Evolutionary conservation across 1,284 basidiomycete species (phyloP), one percentile per base, ranked within the genome.

Genomic region (Mycosarcoma mackinlayi): DNA sequence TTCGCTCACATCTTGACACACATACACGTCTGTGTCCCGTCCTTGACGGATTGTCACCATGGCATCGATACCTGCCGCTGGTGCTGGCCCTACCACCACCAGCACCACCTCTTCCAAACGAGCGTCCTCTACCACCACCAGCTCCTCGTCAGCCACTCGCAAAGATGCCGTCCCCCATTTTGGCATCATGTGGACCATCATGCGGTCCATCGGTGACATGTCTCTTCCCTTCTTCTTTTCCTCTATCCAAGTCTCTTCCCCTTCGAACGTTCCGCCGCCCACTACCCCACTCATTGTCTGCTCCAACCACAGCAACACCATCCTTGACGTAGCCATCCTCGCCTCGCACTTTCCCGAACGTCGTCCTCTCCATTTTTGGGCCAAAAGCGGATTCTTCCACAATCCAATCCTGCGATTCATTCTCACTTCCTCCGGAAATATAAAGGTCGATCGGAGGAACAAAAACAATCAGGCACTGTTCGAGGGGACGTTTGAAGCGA

Each of bases 301-400:
- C 44, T 51, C 53, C 23, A 70, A 65, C 37, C 75, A 77, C 82
- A 89, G 92, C 77, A 94, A 61, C 35, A 78, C 72, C 19, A 64
- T 74, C 35, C 58, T 75, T 40, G 78, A 83, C 52, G 80, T 82
- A 6, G 78, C 73, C 33, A 52, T 84, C 47, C 67, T 83, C 37
- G 76, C 79, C 14, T 88, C 88, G 47, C 87, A 87, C 44, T 91
- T 93, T 82, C 92, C 92, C 27, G 87, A 91, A 82, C 83, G 85
- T 54, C 87, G 92, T 52, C 90, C 91, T 41, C 84, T 98, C 42
- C 92, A 97, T 82, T 98, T 96, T 83, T 98, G 94, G 93, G 93
- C 91, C 72, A 92, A 94, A 54, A 45, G 49, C 8, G 84, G 84
- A 13, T 85, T 97, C 57, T 96, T 95, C 83, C 50, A 46, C 18